Percentiles rank a stretch among this genome's conserved stretches.
Conservation (phyloP, 2,329 filamentous ascomycete genomes). For the Claviceps humidiphila region DNA sequence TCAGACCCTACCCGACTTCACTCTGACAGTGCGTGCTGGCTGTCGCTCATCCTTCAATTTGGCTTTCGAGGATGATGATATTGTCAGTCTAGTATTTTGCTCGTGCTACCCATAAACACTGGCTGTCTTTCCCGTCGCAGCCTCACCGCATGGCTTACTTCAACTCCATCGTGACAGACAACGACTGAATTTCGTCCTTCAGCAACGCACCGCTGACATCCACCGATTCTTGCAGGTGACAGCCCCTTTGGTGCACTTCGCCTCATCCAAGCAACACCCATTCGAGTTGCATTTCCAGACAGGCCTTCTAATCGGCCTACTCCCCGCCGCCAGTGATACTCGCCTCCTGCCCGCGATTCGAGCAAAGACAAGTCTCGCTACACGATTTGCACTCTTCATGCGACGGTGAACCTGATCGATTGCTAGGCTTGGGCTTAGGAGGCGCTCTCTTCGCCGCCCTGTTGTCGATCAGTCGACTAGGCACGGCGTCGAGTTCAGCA, state of each 20-base stretch:
- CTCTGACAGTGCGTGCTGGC: neutral
- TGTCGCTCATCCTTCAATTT: neutral
- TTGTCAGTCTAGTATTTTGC: neutral
- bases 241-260: neutral
- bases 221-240: neutral
- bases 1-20: neutral
- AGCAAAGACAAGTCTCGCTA: neutral
- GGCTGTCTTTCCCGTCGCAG: neutral
- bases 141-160: neutral
- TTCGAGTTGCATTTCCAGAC: neutral
- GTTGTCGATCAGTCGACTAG: slow-evolving; percentile 11
- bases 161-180: slow-evolving; percentile 2
- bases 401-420: slow-evolving; percentile 18
- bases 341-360: neutral
- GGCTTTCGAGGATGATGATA: neutral
- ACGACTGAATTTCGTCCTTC: neutral
- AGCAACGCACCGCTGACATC: neutral
- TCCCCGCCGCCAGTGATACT: neutral
- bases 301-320: neutral
- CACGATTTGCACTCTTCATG: slow-evolving; percentile 11
- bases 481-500: slow-evolving; percentile 12
- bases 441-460: slow-evolving; percentile 17
- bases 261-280: neutral
- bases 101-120: neutral
- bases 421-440: slow-evolving; percentile 16